Conservation (phyloP, 805 yeast genomes). For the Wickerhamiella kazuoi region DNA sequence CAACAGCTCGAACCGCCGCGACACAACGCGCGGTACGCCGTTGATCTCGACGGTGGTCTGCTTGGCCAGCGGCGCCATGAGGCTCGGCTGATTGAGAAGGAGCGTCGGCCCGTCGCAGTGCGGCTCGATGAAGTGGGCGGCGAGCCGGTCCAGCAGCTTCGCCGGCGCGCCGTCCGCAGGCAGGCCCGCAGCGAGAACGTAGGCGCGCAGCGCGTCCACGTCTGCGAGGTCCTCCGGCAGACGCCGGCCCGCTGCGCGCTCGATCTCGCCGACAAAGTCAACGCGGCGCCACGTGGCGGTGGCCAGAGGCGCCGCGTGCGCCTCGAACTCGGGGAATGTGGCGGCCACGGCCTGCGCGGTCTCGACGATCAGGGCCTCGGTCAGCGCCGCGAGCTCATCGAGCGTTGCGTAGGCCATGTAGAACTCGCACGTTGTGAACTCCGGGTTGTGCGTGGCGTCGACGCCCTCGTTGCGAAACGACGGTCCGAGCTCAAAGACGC, state of each 20-base stretch:
- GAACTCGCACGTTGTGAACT: conserved; percentile 79
- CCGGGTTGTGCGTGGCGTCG: conserved; percentile 87
- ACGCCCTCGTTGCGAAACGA: conserved; percentile 85
- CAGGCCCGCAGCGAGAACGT: conserved; percentile 4
- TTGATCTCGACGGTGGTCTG: conserved; percentile 22
- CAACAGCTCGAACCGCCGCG: conserved; percentile 71
- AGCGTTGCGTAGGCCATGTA: conserved; percentile 57
- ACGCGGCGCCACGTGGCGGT: conserved; percentile 23
- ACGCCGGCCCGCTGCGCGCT: conserved; percentile 29
- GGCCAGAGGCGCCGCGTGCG: conserved; percentile 1
- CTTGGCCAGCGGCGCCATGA: conserved; percentile 78
- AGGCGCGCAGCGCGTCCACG: conserved; percentile 23
- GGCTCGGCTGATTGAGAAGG: conserved; percentile 66
- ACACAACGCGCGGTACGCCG: conserved; percentile 22
- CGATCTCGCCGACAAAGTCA: conserved; percentile 55
- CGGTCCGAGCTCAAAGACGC: conserved; percentile 69
- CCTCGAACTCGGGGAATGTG: conserved; percentile 9
- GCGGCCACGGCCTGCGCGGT: conserved; percentile 19
- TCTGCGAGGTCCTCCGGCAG: conserved; percentile 33
- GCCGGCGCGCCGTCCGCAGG: conserved; percentile 26
- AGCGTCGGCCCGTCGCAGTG: conserved; percentile 48
- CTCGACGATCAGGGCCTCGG: conserved; percentile 37
- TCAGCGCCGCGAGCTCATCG: conserved; percentile 44
- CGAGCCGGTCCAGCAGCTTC: conserved; percentile 46
- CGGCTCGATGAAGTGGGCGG: conserved; percentile 47